A percentile compares a stretch with the other conserved stretches of the same genome.
Conservation (phyloP, 2,329 filamentous ascomycete genomes). For the Amauroascus niger region DNA sequence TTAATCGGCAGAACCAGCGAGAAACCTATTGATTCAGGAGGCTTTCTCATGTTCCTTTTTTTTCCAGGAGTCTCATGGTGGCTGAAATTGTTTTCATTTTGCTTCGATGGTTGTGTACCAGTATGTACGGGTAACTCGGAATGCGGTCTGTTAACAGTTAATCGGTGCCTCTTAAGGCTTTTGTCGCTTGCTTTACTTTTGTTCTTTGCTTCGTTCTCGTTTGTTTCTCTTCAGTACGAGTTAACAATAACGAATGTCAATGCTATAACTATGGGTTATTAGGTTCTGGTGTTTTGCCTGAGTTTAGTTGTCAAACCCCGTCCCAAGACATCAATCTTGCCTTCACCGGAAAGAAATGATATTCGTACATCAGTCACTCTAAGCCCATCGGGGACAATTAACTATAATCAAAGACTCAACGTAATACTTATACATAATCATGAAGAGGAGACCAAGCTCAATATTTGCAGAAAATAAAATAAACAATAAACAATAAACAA, state of each 20-base stretch:
- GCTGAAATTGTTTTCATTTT: not conserved
- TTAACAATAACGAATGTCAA: not conserved
- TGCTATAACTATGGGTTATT: not conserved
- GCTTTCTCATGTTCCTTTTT: not conserved
- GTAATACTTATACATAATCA: constrained; percentile 3
- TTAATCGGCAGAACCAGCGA: not conserved
- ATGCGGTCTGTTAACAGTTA: not conserved
- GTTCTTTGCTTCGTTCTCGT: not conserved
- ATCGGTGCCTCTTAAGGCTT: not conserved
- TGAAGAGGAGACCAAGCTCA: not conserved
- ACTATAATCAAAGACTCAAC: not conserved
- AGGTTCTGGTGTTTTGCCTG: no score
- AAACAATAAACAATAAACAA: not conserved
- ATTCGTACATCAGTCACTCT: not conserved
- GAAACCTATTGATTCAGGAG: not conserved
- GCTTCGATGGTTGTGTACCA: not conserved
- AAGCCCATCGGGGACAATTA: no score
- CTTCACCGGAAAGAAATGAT: not conserved
- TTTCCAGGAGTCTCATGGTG: not conserved
- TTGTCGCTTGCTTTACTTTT: not conserved
- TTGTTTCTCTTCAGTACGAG: not conserved
- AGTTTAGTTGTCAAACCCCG: no score
- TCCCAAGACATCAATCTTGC: not conserved
- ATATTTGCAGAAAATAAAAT: not conserved
- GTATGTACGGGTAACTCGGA: not conserved